These are phyloP conservation scores for Leccinum laetum DNA, from an alignment of 1,284 basidiomycete species.

Conservation along the genomic window DNA sequence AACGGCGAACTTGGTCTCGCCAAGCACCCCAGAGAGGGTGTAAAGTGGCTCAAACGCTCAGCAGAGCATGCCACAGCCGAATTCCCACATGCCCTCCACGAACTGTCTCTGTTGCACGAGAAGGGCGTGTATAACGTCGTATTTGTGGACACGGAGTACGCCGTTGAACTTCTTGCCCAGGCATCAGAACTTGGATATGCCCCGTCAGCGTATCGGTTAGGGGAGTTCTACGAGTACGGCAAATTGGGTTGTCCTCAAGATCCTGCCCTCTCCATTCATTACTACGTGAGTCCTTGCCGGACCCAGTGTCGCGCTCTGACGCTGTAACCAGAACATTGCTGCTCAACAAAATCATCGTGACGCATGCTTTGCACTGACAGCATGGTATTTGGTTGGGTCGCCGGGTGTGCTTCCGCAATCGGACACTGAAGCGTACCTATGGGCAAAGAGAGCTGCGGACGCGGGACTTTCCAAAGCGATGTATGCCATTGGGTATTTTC, in stretches of 20 bases:
- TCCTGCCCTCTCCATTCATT: constrained; percentile 96
- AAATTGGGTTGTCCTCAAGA: constrained; percentile 99
- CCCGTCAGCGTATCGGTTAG: constrained; percentile 92
- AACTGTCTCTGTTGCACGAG: constrained; percentile 93
- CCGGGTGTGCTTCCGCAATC: constrained; percentile 97
- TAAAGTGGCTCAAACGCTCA: constrained; percentile 97
- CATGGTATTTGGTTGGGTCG: constrained; percentile 99
- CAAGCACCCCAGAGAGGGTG: constrained; percentile 91
- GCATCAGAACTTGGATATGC: constrained; percentile 97
- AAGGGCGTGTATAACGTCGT: constrained; percentile 96
- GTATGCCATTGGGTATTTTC: constrained; percentile 98
- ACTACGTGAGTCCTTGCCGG: constrained; percentile 72
- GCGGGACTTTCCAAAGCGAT: constrained; percentile 90
- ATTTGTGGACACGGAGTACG: constrained; percentile 96
- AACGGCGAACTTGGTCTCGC: constrained; percentile 93
- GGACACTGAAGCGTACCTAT: constrained; percentile 96
- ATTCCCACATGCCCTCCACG: constrained; percentile 96
- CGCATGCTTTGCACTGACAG: constrained; percentile 97
- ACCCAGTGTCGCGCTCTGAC: constrained; percentile 10
- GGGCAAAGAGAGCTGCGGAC: constrained; percentile 92
- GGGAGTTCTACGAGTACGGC: constrained; percentile 99
- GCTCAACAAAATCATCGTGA: constrained; percentile 97
- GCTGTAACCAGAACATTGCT: constrained; percentile 79
- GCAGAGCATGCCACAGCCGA: constrained; percentile 94
- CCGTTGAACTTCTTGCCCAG: constrained; percentile 92